These are phyloP conservation scores for Tylopilus rubrobrunneus DNA, from an alignment of 768 basidiomycete species.

Conservation along the genomic window DNA sequence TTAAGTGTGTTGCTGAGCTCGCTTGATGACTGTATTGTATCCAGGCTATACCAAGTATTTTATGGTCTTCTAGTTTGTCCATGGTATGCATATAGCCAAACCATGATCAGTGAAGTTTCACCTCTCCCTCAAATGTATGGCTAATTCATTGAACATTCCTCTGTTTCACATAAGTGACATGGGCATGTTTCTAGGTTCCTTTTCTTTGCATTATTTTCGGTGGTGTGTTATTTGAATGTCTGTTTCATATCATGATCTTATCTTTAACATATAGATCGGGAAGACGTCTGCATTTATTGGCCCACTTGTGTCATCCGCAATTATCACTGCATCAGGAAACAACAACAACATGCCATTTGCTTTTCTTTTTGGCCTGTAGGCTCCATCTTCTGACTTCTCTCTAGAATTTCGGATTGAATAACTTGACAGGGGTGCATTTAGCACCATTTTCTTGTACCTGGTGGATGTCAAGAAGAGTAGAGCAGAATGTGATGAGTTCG, in stretches of 20 bases:
- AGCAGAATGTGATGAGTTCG: too few species aligned
- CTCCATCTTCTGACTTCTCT: constrained; percentile 4
- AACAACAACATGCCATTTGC: constrained; percentile 77
- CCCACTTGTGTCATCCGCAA: constrained; percentile 70
- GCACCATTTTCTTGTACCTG: too few species aligned
- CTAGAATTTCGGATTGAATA: background rate
- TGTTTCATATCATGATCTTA: background rate
- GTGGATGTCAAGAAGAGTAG: too few species aligned
- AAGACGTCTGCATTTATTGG: constrained; percentile 78
- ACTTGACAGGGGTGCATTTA: background rate
- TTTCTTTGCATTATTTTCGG: constrained; percentile 72
- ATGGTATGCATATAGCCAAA: constrained; percentile 80
- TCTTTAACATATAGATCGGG: constrained; percentile 43
- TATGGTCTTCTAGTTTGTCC: constrained; percentile 74
- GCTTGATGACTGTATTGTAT: background rate
- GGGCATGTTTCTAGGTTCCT: constrained; percentile 47
- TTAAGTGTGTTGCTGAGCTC: background rate
- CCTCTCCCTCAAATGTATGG: constrained; percentile 66
- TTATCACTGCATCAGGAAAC: constrained; percentile 62
- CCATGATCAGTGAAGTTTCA: constrained; percentile 79
- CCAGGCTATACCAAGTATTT: constrained; percentile 64
- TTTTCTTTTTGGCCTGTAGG: constrained; percentile 67
- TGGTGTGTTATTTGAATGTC: constrained; percentile 37
- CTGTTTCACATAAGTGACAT: background rate
- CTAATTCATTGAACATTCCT: background rate